Evolutionary conservation across 148 eudicot species (phyloP).

Genomic region (Dysphania ambrosioides): DNA sequence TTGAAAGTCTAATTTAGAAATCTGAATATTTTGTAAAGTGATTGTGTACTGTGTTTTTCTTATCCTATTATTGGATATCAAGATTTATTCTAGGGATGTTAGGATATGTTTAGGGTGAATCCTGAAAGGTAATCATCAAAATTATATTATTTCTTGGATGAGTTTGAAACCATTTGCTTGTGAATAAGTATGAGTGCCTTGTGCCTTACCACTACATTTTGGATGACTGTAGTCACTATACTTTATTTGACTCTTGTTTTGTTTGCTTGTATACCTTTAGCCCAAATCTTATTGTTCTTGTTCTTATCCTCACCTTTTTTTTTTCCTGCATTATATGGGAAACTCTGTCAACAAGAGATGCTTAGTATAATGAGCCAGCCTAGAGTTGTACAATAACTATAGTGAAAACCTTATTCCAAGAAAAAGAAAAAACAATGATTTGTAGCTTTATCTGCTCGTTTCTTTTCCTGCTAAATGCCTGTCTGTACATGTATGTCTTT

Average conservation of each 20-base stretch:
- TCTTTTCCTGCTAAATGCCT: too few species aligned
- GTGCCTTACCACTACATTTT: not conserved
- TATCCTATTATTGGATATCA: not conserved
- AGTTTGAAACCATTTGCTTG: not conserved
- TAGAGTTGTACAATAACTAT: not conserved
- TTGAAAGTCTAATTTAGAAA: not conserved
- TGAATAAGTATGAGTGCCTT: not conserved
- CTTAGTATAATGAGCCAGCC: not conserved
- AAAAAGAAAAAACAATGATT: too few species aligned
- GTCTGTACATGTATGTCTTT: too few species aligned
- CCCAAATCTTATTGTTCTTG: not conserved
- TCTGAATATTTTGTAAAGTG: not conserved
- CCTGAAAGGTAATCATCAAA: not conserved
- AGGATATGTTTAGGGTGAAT: not conserved
- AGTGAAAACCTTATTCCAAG: too few species aligned
- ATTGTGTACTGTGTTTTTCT: not conserved
- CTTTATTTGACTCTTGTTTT: not conserved
- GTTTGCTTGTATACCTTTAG: not conserved
- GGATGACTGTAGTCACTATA: too few species aligned
- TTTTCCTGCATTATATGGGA: not conserved
- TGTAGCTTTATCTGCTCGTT: too few species aligned
- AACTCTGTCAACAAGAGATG: not conserved
- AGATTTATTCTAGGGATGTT: not conserved
- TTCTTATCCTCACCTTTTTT: not conserved
- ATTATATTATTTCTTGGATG: not conserved